Conservation (phyloP, 345 rosid genomes). For the Eucalyptus erythrocorys region DNA sequence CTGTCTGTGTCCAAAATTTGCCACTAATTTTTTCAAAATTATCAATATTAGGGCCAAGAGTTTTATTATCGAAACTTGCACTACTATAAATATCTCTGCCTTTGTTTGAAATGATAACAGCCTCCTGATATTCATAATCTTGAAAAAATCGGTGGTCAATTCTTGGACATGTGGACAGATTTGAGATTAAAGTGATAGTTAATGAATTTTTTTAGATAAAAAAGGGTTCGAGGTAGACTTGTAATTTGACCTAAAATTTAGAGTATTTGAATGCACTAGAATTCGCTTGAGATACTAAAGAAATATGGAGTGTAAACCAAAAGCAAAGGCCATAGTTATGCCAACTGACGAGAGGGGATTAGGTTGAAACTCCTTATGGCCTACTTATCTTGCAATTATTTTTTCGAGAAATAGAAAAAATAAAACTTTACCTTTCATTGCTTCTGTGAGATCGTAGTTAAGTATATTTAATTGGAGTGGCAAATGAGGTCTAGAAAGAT, state of each 20-base stretch:
- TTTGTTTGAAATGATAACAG: background rate
- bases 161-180: rapidly evolving
- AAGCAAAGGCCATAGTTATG: background rate
- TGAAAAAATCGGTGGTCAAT: rapidly evolving
- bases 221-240: too few relatives aligned
- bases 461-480: too few relatives aligned
- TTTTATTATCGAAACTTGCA: rapidly evolving
- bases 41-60: rapidly evolving
- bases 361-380: background rate
- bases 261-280: background rate
- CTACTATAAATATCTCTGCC: background rate
- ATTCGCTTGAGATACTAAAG: background rate
- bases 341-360: background rate
- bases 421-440: background rate
- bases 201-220: too few relatives aligned
- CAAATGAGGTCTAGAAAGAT: rapidly evolving
- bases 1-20: rapidly evolving
- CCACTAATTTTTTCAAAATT: background rate
- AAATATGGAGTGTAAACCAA: background rate
- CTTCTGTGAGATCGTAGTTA: rapidly evolving
- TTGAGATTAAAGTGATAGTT: background rate
- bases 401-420: background rate
- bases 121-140: rapidly evolving
- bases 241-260: background rate
- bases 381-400: background rate